A percentile compares a stretch with the other conserved stretches of the same genome.
Conservation (phyloP, 305 asterid species). For the Solanum chacoense region DNA sequence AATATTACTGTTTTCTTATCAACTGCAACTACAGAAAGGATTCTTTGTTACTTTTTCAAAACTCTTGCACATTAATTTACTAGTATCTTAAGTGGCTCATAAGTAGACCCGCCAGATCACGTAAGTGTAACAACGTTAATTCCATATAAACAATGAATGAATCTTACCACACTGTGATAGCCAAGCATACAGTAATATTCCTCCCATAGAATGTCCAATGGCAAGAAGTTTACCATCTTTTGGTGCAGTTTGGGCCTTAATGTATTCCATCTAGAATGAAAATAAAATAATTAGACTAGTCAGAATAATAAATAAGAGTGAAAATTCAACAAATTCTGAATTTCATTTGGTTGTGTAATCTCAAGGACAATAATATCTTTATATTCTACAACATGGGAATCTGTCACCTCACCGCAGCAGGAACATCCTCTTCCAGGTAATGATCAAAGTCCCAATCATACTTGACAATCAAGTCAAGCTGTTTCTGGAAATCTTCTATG, state of each 20-base stretch:
- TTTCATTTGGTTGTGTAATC: not conserved
- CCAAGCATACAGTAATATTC: constrained; percentile 81
- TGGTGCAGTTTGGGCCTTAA: constrained; percentile 57
- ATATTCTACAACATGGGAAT: constrained; percentile 22
- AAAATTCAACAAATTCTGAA: not conserved
- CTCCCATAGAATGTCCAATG: constrained; percentile 96
- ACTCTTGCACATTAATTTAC: not conserved
- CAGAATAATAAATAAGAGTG: not conserved
- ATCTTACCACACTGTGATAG: constrained; percentile 67
- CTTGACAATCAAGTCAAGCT: constrained; percentile 71
- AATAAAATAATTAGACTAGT: not conserved
- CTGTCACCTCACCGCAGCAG: constrained; percentile 97
- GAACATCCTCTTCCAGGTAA: constrained; percentile 88
- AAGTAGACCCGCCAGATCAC: not conserved
- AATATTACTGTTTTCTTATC: not conserved
- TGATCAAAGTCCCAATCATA: constrained; percentile 96
- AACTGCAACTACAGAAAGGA: not conserved
- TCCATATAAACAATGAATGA: not conserved
- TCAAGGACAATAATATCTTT: constrained; percentile 10
- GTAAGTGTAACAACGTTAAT: not conserved
- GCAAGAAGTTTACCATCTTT: constrained; percentile 77
- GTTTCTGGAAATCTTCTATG: constrained; percentile 80
- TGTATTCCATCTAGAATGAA: constrained; percentile 58
- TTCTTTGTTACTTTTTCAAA: not conserved
- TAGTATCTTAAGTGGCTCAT: not conserved